A percentile compares a stretch with the other conserved stretches of the same genome.
Conservation (phyloP, 2,329 filamentous ascomycete species). For the Aureobasidium subglaciale region DNA sequence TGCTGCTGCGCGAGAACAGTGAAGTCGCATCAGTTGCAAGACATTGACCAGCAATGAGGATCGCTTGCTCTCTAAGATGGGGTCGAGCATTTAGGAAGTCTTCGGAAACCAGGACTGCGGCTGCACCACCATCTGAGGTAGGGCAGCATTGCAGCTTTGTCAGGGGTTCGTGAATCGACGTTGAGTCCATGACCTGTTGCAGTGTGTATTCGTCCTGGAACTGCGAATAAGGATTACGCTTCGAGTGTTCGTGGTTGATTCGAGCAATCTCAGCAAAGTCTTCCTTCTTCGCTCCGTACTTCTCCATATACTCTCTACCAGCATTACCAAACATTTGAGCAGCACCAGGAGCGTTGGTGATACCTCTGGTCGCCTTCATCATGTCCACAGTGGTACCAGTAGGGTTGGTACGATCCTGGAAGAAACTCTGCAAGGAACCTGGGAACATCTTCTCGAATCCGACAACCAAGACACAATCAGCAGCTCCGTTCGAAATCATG, state of each 20-base stretch:
- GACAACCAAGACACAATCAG: conserved; percentile 83
- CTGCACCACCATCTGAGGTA: conserved; percentile 85
- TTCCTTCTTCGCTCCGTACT: conserved; percentile 73
- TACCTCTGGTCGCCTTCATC: conserved; percentile 74
- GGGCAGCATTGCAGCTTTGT: conserved; percentile 99
- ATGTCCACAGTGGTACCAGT: conserved; percentile 65
- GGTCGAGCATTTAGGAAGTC: conserved; percentile 79
- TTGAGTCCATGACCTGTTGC: conserved; percentile 68
- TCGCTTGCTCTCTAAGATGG: conserved; percentile 72
- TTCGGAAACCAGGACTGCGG: conserved; percentile 82
- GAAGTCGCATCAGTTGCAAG: conserved; percentile 76
- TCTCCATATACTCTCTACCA: conserved; percentile 89
- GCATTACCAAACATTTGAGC: conserved; percentile 96
- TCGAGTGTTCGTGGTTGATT: conserved; percentile 86
- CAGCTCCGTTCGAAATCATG: conserved; percentile 69
- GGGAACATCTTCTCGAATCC: conserved; percentile 99
- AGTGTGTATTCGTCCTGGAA: conserved; percentile 88
- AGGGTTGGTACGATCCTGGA: conserved; percentile 77
- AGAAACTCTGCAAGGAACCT: conserved; percentile 76
- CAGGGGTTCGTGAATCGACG: conserved; percentile 76
- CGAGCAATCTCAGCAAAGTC: conserved; percentile 95
- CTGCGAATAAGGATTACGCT: conserved; percentile 94
- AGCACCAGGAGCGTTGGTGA: conserved; percentile 75
- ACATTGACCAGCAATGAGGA: conserved; percentile 81
- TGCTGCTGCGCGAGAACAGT: conserved; percentile 71